These are phyloP conservation scores for Auxenochlorella pyrenoidosa DNA, from an alignment of 139 green algal genomes.

Conservation along the genomic window DNA sequence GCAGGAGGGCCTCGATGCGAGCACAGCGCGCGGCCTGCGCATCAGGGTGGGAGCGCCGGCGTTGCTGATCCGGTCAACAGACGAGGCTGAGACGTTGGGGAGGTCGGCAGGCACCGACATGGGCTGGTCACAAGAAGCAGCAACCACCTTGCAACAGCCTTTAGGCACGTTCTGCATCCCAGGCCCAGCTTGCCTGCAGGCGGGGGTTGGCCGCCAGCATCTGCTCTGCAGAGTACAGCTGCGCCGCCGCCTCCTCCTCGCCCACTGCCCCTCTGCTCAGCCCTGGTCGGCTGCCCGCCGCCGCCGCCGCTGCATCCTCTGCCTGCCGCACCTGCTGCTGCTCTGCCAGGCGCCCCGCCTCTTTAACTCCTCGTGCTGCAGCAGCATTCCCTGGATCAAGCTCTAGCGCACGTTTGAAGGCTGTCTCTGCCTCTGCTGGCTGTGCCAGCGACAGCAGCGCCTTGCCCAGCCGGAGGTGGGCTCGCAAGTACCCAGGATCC, in stretches of 20 bases:
- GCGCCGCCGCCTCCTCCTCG: conserved; percentile 39
- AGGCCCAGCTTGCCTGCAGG: conserved; percentile 11
- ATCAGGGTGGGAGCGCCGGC: background rate
- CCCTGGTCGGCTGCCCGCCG: conserved; percentile 25
- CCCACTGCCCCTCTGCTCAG: conserved; percentile 26
- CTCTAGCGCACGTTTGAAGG: conserved; percentile 28
- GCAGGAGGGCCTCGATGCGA: conserved; percentile 54
- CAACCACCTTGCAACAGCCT: background rate
- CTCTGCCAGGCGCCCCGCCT: conserved; percentile 1
- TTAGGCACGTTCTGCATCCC: too few species aligned
- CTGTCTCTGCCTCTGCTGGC: background rate
- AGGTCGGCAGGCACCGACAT: too few species aligned
- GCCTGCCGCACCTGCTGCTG: background rate
- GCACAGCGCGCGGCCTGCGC: conserved; percentile 25
- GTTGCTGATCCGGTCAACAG: too few species aligned
- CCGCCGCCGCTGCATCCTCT: conserved; percentile 19
- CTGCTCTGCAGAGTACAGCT: conserved; percentile 41
- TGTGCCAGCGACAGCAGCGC: conserved; percentile 38
- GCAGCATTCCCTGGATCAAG: conserved; percentile 12
- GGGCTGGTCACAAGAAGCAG: background rate
- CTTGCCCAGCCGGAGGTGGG: conserved; percentile 31
- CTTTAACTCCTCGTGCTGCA: conserved; percentile 8
- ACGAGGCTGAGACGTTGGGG: too few species aligned
- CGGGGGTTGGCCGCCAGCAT: conserved; percentile 42
- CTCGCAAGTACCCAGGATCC: conserved; percentile 36